Percentiles rank a stretch among this genome's conserved stretches.
These are phyloP conservation scores for Pterocarpus macrocarpus DNA, from an alignment of 306 rosid genomes.

Conservation along the genomic window DNA sequence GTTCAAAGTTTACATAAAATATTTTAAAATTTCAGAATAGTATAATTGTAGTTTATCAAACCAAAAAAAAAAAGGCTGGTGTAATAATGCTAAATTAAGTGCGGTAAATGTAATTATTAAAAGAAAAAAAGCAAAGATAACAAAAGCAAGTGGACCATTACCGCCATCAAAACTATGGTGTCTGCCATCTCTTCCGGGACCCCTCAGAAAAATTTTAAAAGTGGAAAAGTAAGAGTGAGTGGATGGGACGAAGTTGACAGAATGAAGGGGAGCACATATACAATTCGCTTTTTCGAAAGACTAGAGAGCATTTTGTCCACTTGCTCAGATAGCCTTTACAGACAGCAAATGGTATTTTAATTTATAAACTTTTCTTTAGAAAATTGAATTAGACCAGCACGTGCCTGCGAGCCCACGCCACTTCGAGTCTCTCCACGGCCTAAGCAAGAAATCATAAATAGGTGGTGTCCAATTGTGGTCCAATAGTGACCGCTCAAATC, in stretches of 20 bases:
- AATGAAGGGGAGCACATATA: background rate
- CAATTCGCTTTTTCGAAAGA: background rate
- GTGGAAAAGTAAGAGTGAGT: background rate
- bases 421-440: background rate
- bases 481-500: background rate
- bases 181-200: background rate
- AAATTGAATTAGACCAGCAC: slow-evolving; percentile 19
- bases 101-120: no score
- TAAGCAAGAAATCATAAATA: background rate
- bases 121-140: background rate
- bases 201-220: background rate
- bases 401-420: background rate
- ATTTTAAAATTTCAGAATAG: no score
- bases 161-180: no score
- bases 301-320: slow-evolving; percentile 14
- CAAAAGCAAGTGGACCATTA: no score
- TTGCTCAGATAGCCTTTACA: background rate
- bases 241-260: background rate
- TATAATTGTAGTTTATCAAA: no score
- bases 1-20: no score
- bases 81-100: no score
- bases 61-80: no score
- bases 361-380: background rate
- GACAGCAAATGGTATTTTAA: background rate
- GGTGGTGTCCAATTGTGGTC: background rate